These are phyloP conservation scores for Aspergillus affinis DNA, from an alignment of 495 filamentous ascomycete genomes.

Conservation along the genomic window DNA sequence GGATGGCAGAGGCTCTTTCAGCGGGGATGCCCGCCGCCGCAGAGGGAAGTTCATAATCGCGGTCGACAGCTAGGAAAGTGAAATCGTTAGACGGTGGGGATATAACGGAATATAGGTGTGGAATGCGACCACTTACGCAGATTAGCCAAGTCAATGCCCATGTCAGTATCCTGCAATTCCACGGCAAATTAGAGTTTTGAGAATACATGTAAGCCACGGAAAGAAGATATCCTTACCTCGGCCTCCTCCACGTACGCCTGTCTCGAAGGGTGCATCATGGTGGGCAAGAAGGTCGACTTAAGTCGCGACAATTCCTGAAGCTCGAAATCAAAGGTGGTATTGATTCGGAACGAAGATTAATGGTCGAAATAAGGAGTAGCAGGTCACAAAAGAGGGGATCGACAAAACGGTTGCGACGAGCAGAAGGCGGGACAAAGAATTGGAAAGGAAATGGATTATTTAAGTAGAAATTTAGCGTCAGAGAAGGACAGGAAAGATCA, in stretches of 20 bases:
- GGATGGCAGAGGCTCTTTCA: constrained; percentile 83
- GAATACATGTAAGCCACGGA: background rate
- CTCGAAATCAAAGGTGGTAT: background rate
- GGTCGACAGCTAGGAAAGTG: constrained; percentile 65
- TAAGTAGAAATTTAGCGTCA: background rate
- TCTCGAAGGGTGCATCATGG: constrained; percentile 85
- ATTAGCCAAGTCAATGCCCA: constrained; percentile 74
- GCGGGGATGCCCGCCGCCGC: constrained; percentile 73
- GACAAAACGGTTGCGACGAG: too few species aligned
- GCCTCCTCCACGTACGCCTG: constrained; percentile 96
- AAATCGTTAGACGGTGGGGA: background rate
- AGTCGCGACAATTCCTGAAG: background rate
- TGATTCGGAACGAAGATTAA: background rate
- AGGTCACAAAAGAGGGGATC: too few species aligned
- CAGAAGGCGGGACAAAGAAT: background rate
- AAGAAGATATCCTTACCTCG: constrained; percentile 56
- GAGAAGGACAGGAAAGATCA: background rate
- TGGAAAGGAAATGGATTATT: background rate
- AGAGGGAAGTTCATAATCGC: constrained; percentile 78
- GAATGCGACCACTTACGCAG: constrained; percentile 60
- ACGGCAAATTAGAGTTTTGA: constrained; percentile 7
- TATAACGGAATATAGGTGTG: background rate
- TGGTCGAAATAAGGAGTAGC: too few species aligned
- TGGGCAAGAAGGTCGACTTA: constrained; percentile 22
- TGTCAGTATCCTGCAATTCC: constrained; percentile 53